These are phyloP conservation scores for Paradendryphiella salina DNA, from an alignment of 2,329 filamentous ascomycete species.

Conservation along the genomic window DNA sequence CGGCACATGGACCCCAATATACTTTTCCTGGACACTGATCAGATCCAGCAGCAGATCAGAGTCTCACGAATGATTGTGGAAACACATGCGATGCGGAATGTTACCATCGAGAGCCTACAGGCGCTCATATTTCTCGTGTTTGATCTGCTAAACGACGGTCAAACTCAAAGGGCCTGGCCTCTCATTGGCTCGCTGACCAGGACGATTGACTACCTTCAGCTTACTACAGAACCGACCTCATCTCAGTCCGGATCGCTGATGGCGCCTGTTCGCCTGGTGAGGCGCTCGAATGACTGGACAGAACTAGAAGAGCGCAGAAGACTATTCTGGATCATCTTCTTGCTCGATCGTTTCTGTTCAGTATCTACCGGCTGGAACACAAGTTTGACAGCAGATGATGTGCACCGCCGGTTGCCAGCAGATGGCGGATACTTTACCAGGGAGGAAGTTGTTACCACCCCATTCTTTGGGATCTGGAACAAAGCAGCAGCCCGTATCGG, in stretches of 20 bases:
- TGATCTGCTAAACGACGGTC: slow-evolving; percentile 40
- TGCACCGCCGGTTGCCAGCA: slow-evolving; percentile 39
- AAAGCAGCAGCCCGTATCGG: slow-evolving; percentile 41
- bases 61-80: slow-evolving; percentile 40
- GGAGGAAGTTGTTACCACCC: slow-evolving; percentile 40
- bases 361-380: slow-evolving; percentile 43
- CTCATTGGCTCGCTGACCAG: slow-evolving; percentile 42
- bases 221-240: slow-evolving; percentile 36
- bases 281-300: slow-evolving; percentile 36
- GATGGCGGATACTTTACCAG: slow-evolving; percentile 43
- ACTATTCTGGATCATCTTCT: slow-evolving; percentile 41
- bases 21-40: slow-evolving; percentile 32
- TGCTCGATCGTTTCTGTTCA: slow-evolving; percentile 42
- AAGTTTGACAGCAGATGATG: slow-evolving; percentile 41
- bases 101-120: slow-evolving; percentile 37
- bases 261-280: slow-evolving; percentile 34
- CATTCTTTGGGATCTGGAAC: slow-evolving; percentile 44
- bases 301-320: slow-evolving; percentile 39
- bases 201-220: slow-evolving; percentile 40
- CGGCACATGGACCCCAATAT: slow-evolving; percentile 33
- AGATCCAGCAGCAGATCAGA: slow-evolving; percentile 30
- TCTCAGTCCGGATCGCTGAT: slow-evolving; percentile 35
- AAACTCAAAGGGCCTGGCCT: slow-evolving; percentile 37
- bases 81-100: slow-evolving; percentile 30
- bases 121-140: slow-evolving; percentile 42